Evolutionary conservation across 495 filamentous ascomycete species (phyloP).

Genomic region (Penicillium pancosmium): DNA sequence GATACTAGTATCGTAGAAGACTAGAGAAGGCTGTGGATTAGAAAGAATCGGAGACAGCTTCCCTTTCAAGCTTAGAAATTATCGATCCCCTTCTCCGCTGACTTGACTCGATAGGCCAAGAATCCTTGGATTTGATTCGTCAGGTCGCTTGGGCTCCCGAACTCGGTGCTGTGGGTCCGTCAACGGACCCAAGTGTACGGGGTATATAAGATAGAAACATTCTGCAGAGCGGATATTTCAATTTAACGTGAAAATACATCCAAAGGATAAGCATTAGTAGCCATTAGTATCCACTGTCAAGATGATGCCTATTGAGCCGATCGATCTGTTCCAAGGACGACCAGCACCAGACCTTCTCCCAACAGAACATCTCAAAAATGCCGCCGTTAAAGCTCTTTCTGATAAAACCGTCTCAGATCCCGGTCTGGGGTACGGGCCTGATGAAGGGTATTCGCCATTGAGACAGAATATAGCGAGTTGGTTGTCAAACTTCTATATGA

Average conservation of each 20-base stretch:
- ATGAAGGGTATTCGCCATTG: conserved; percentile 64
- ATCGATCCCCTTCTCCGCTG: neutral
- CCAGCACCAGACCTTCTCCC: conserved; percentile 66
- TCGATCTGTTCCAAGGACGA: conserved; percentile 67
- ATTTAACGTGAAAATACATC: neutral
- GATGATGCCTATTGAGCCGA: neutral
- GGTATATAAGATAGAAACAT: neutral
- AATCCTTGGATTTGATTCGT: conserved; percentile 6
- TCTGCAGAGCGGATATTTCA: too few species aligned
- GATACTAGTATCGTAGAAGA: too few species aligned
- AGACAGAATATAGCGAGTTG: conserved; percentile 62
- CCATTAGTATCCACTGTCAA: neutral
- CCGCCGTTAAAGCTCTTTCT: conserved; percentile 54
- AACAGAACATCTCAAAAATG: conserved; percentile 48
- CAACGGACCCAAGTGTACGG: neutral
- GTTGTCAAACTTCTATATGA: conserved; percentile 57
- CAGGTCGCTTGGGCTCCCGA: conserved; percentile 11
- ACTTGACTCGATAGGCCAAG: too few species aligned
- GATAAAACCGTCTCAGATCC: conserved; percentile 49
- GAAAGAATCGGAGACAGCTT: too few species aligned
- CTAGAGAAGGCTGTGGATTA: too few species aligned
- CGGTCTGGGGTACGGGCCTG: conserved; percentile 69
- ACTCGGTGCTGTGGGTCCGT: conserved; percentile 4
- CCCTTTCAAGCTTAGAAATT: too few species aligned
- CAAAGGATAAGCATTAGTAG: neutral